Percentiles rank a stretch among this genome's conserved stretches.
These are phyloP conservation scores for Colletotrichum orbiculare DNA, from an alignment of 2,329 filamentous ascomycete genomes.

Conservation along the genomic window DNA sequence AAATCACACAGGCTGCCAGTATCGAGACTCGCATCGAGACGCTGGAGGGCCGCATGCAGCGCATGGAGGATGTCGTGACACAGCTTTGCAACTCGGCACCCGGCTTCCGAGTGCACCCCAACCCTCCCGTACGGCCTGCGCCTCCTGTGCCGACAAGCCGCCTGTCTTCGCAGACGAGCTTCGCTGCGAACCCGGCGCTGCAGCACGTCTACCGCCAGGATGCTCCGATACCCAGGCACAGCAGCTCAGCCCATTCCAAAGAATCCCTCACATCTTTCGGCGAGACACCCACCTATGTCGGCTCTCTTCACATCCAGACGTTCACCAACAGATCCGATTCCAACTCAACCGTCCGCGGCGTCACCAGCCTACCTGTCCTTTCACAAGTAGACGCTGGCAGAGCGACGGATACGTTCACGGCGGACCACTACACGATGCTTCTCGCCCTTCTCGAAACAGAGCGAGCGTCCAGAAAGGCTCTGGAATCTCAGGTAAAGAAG, in stretches of 20 bases:
- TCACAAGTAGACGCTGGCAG: conserved; percentile 44
- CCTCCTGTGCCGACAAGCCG: conserved; percentile 41
- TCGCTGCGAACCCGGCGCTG: conserved; percentile 44
- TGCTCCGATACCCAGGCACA: conserved; percentile 44
- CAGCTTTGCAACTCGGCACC: conserved; percentile 61
- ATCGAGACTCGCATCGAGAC: conserved; percentile 63
- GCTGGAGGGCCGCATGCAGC: conserved; percentile 63
- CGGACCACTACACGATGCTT: conserved; percentile 62
- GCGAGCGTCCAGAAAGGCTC: conserved; percentile 63
- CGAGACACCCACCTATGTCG: conserved; percentile 57
- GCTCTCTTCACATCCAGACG: conserved; percentile 52
- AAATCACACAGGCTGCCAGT: conserved; percentile 65
- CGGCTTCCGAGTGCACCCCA: conserved; percentile 49
- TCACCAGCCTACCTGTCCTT: conserved; percentile 56
- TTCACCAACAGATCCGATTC: conserved; percentile 52
- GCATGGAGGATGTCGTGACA: conserved; percentile 63
- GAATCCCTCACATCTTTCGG: conserved; percentile 57
- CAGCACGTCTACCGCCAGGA: conserved; percentile 43
- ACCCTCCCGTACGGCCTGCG: conserved; percentile 42
- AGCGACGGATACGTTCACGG: conserved; percentile 43
- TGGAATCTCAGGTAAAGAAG: conserved; percentile 67
- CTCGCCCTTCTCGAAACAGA: conserved; percentile 66
- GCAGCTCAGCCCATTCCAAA: conserved; percentile 53
- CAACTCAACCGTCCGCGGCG: conserved; percentile 59
- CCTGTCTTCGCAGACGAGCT: conserved; percentile 40